A percentile compares a stretch with the other conserved stretches of the same genome.
Conservation (phyloP, 495 filamentous ascomycete genomes). For the Penicillium herquei region DNA sequence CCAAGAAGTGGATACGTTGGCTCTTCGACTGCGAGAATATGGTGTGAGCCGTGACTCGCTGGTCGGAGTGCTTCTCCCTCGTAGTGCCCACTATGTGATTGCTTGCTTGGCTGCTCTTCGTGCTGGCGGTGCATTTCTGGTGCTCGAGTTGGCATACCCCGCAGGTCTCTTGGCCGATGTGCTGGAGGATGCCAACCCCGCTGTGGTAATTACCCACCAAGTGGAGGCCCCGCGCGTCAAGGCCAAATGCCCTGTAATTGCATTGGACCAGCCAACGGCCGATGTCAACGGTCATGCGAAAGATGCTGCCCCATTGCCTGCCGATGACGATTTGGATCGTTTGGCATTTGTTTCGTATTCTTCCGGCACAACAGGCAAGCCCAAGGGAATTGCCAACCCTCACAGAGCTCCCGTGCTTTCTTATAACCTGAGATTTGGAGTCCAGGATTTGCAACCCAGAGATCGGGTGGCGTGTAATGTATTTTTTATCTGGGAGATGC, state of each 20-base stretch:
- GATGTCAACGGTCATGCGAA: slow-evolving; percentile 37
- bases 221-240: slow-evolving; percentile 57
- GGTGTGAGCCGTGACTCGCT: slow-evolving; percentile 61
- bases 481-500: slow-evolving; percentile 74
- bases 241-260: slow-evolving; percentile 51
- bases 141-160: slow-evolving; percentile 68
- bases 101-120: slow-evolving; percentile 64
- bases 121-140: slow-evolving; percentile 68
- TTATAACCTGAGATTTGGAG: slow-evolving; percentile 60
- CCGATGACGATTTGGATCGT: slow-evolving; percentile 60
- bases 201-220: slow-evolving; percentile 57
- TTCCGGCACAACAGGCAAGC: slow-evolving; percentile 65
- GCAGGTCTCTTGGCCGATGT: slow-evolving; percentile 63
- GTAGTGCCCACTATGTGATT: slow-evolving; percentile 69
- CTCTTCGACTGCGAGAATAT: slow-evolving; percentile 51
- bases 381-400: slow-evolving; percentile 69
- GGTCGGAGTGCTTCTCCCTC: slow-evolving; percentile 64
- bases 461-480: slow-evolving; percentile 73
- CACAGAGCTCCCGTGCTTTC: slow-evolving; percentile 64
- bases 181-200: slow-evolving; percentile 61
- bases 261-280: slow-evolving; percentile 48
- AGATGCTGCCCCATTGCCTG: slow-evolving; percentile 43
- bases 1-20: slow-evolving; percentile 51
- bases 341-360: slow-evolving; percentile 67
- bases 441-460: slow-evolving; percentile 60